Evolutionary conservation across 495 filamentous ascomycete species (phyloP).

Genomic region (Penicillium chermesinum): DNA sequence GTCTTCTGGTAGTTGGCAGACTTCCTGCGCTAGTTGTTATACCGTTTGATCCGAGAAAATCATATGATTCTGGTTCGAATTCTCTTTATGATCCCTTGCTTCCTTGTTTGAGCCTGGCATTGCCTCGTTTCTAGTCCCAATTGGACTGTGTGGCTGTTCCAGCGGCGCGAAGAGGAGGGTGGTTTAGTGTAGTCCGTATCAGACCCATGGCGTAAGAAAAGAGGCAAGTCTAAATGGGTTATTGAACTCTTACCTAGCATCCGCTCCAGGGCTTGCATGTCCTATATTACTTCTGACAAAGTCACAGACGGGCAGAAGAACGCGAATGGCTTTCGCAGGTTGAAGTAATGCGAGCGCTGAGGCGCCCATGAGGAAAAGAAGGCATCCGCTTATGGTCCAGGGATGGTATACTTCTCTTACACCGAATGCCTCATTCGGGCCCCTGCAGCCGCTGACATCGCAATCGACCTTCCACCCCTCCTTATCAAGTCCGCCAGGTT

Average conservation of each 20-base stretch:
- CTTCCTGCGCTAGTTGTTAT: background rate
- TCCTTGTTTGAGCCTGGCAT: background rate
- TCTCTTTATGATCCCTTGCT: background rate
- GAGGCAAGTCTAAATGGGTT: no score
- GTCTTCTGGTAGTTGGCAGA: conserved; percentile 8
- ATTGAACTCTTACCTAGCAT: no score
- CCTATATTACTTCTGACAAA: no score
- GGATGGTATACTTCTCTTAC: background rate
- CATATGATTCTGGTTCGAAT: conserved; percentile 1
- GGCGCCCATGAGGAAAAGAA: background rate
- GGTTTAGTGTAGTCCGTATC: no score
- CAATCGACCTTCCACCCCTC: background rate
- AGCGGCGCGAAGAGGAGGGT: no score
- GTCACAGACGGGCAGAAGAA: no score
- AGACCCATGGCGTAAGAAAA: no score
- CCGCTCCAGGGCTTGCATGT: no score
- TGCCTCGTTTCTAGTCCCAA: background rate
- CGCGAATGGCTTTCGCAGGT: no score
- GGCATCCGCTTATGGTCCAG: background rate
- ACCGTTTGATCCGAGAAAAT: background rate
- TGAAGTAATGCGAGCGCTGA: no score
- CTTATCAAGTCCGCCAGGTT: background rate
- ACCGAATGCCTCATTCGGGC: background rate
- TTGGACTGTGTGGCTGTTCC: background rate
- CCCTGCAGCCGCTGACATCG: background rate